Percentiles rank a stretch among this genome's conserved stretches.
Evolutionary conservation across 176 grass and related monocot species (phyloP).

Genomic region (Oryza brachyantha): DNA sequence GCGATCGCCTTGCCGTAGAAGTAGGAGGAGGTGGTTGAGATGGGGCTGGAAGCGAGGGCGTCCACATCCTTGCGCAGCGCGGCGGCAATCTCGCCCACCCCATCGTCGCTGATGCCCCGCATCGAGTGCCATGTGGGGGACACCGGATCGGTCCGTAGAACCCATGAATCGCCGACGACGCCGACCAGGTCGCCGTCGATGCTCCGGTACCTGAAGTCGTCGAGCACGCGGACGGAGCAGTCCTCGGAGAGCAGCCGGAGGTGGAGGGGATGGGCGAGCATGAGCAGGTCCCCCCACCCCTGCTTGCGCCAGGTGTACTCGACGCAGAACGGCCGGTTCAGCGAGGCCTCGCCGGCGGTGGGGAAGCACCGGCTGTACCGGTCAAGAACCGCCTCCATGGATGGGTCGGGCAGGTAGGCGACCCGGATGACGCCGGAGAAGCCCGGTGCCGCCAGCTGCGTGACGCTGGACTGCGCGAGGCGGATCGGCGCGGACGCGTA

Average conservation of each 20-base stretch:
- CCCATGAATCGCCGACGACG: constrained; percentile 74
- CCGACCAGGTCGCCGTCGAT: constrained; percentile 95
- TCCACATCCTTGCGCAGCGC: constrained; percentile 66
- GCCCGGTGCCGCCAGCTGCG: constrained; percentile 44
- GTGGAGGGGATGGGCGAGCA: constrained; percentile 91
- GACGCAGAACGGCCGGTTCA: constrained; percentile 55
- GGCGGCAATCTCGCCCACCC: constrained; percentile 54
- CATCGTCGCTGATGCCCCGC: constrained; percentile 56
- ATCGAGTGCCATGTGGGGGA: constrained; percentile 76
- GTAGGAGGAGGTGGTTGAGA: constrained; percentile 83
- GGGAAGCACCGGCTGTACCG: constrained; percentile 78
- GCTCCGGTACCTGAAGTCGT: constrained; percentile 80
- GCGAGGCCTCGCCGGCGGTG: constrained; percentile 56
- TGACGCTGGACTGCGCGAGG: constrained; percentile 39
- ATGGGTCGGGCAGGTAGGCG: constrained; percentile 55
- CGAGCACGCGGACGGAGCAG: constrained; percentile 39
- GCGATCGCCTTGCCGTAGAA: constrained; percentile 92
- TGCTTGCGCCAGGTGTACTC: constrained; percentile 83
- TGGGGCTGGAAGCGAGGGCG: constrained; percentile 32
- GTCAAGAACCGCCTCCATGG: constrained; percentile 67
- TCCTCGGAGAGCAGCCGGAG: constrained; percentile 55
- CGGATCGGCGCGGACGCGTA: constrained; percentile 69
- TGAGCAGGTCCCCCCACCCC: constrained; percentile 69
- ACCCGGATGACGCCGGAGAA: constrained; percentile 65
- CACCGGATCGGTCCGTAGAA: constrained; percentile 49